Evolutionary conservation across 345 rosid species (phyloP), one percentile per base, ranked within the genome.

Genomic region (Linum tenue): DNA sequence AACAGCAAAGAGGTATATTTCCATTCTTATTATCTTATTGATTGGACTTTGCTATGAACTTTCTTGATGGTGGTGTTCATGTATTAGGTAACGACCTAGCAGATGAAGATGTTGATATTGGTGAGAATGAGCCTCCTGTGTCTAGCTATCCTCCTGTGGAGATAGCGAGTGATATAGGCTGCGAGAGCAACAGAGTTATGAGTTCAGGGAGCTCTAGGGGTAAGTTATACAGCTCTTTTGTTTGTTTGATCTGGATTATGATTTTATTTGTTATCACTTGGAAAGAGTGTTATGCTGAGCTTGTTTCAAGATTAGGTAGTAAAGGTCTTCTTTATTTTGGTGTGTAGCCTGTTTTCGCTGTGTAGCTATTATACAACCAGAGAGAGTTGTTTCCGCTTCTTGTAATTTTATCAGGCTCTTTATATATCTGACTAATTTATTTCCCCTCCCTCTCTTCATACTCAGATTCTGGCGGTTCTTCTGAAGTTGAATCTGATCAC

Each of bases 381-480:
- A 50, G 31, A 22, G 8, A 58, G 8, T 60, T 36, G 1, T 6
- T 14, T 62, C 14, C 22, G 12, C 40, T 35, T 8, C 35, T 35
- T 51, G 35, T 5, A 39, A 31, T 16, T 40, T 17, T 31, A 39
- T 16, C 57, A 39, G 4, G 7, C 56, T 41, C 16, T 56, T 22
- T 9, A 11, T 44, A 9, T 60, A 67, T 8, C 17, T 67, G 70
- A 16, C 65, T 6, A 15, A n/a, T 14, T 41, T 0, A 7, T 44
- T 38, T 66, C 16, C 51, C 61, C 56, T 62, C 53, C 12, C 14
- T 56, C 62, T 65, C 71, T 67, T 35, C 82, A 84, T 96, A 75
- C 77, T 82, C 90, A 37, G 95, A 81, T 15, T 74, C 85, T 64
- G 75, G 80, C 65, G 72, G 84, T 73, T 81, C 80, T 57, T 76